phyloP scores from a whole-genome alignment of 2,329 filamentous ascomycete genomes.

The Colletotrichum noveboracense region DNA sequence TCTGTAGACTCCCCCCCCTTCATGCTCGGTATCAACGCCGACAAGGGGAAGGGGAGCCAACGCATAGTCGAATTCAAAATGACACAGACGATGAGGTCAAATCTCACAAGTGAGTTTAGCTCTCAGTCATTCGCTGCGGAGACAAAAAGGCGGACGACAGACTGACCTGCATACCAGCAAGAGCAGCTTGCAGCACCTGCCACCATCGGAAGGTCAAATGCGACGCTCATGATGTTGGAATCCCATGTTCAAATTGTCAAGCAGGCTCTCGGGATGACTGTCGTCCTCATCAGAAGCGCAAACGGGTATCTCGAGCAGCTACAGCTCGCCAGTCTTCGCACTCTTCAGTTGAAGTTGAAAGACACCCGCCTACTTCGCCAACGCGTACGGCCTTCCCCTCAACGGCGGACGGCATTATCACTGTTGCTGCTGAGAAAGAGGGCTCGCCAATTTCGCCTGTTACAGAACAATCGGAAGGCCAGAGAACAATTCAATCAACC shows the following conservation, averaged over 20 bases:
- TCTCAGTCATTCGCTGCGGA: background rate
- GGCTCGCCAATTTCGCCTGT: background rate
- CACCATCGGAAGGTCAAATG: slow-evolving; percentile 10
- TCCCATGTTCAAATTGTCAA: slow-evolving; percentile 3
- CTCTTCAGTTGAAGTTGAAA: background rate
- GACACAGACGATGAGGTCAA: background rate
- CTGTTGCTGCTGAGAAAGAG: background rate
- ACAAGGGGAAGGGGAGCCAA: background rate
- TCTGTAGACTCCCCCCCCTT: background rate
- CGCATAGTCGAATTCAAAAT: background rate
- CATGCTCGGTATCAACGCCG: background rate
- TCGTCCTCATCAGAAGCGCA: background rate
- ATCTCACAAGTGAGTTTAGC: background rate
- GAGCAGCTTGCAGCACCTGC: background rate
- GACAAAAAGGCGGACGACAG: background rate
- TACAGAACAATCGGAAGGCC: background rate
- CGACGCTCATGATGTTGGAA: slow-evolving; percentile 3
- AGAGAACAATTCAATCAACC: background rate
- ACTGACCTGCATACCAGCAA: background rate
- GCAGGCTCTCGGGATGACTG: background rate
- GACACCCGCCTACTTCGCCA: background rate
- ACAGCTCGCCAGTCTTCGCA: background rate
- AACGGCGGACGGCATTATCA: background rate
- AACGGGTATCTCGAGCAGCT: background rate
- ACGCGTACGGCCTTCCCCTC: background rate